Conservation (phyloP, 2,329 filamentous ascomycete genomes). For the Sporothrix curviconia region DNA sequence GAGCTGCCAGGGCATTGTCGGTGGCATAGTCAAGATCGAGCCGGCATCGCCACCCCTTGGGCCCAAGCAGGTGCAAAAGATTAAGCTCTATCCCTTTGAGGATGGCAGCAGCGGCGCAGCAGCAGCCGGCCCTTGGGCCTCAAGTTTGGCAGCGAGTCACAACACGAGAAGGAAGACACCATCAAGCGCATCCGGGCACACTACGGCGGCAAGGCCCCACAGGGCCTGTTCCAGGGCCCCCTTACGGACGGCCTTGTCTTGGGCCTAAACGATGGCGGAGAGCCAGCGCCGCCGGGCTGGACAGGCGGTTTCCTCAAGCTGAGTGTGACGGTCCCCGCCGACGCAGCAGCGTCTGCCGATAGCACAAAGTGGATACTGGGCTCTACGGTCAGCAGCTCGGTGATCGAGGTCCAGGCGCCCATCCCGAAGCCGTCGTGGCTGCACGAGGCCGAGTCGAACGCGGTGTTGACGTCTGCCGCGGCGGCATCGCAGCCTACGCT, state of each 20-base stretch:
- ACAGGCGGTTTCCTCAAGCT: conserved; percentile 80
- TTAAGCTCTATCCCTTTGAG: conserved; percentile 79
- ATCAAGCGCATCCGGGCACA: conserved; percentile 64
- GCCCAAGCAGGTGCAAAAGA: conserved; percentile 39
- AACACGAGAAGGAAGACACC: conserved; percentile 72
- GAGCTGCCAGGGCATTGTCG: conserved; percentile 66
- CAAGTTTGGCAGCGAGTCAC: conserved; percentile 82
- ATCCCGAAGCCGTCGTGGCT: conserved; percentile 59
- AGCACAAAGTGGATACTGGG: conserved; percentile 65
- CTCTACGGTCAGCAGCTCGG: conserved; percentile 60
- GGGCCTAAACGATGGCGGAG: conserved; percentile 48
- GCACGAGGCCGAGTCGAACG: conserved; percentile 24
- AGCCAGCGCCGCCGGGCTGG: conserved; percentile 44
- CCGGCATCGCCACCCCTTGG: conserved; percentile 68
- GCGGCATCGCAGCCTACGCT: conserved; percentile 43
- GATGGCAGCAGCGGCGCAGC: conserved; percentile 37
- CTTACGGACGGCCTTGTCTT: conserved; percentile 84
- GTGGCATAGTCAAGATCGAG: conserved; percentile 81
- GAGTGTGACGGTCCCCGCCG: conserved; percentile 35
- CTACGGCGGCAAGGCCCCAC: conserved; percentile 53
- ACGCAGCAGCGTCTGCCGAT: conserved; percentile 25
- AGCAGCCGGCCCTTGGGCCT: conserved; percentile 47
- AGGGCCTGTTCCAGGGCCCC: conserved; percentile 71
- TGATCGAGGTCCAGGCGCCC: conserved; percentile 69
- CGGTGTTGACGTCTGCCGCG: conserved; percentile 44